Base-by-base conservation (phyloP, 495 filamentous ascomycete genomes). In the Penicillium egyptiacum region DNA sequence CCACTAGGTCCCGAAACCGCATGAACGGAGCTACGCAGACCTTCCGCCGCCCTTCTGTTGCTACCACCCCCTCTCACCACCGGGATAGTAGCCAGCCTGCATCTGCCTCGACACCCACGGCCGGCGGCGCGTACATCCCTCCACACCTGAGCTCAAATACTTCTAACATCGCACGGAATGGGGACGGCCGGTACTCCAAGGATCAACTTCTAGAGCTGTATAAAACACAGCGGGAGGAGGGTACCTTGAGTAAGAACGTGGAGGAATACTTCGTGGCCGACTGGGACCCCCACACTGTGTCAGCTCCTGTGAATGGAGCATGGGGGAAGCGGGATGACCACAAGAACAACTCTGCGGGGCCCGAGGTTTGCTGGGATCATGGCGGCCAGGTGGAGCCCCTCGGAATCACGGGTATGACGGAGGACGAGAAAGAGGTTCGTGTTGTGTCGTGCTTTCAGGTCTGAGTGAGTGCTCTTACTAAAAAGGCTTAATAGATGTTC, bases 321-420 rank as follows among this genome's bases (percentile, higher is more conserved):
- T 96, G 92, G 91, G 89, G 88, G 33, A 90, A 88, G 70, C 80
- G 81, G 62, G 82, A 86, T 50, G 90, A 96, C 37, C 72, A 76
- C 20, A 82, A 83, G 58, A 85, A 87, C 31, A 73, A 74, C 56
- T 77, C 83, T 53, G 72, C 78, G 66, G 91, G 86, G 44, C 88
- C 85, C 1, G 89, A 92, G 57, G 78, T 92, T 45, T 98, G 95
- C 67, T 98, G 95, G 94, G 93, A 97, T 64, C 73, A 82, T 52
- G 80, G 82, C 43, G 93, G 92, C 31, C 79, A 78, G 55, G 76
- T 87, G 26, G 82, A 84, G 56, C 92, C 93, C 16, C 73, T 98
- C 50, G 83, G 83, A 35, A 66, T 96, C 50, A 77, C 84, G 64
- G 85, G 89, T 50, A 86, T 96, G 86, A 86, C 85, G 17, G 81